phyloP scores from a whole-genome alignment of 495 filamentous ascomycete species.

The Tricharina praecox region DNA sequence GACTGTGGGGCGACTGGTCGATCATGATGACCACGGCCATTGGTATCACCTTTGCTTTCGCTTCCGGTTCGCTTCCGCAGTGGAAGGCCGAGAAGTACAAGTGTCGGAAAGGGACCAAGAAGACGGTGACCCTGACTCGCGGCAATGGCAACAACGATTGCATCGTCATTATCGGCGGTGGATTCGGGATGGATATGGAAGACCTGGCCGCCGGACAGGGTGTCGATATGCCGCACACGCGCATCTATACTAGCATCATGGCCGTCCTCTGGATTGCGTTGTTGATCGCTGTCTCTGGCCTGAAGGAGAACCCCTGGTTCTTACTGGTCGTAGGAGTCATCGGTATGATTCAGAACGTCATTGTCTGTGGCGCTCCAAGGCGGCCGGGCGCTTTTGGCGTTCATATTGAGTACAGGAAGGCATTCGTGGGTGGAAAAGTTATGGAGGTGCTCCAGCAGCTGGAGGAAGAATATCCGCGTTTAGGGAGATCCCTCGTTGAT shows the following conservation, averaged over 20 bases:
- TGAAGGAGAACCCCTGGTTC: constrained; percentile 29
- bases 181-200: constrained; percentile 33
- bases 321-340: constrained; percentile 29
- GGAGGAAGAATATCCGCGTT: constrained; percentile 24
- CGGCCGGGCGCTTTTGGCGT: constrained; percentile 26
- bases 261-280: constrained; percentile 28
- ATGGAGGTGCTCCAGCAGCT: constrained; percentile 27
- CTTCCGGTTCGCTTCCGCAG: constrained; percentile 30
- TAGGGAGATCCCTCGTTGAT: constrained; percentile 25
- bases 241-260: constrained; percentile 6
- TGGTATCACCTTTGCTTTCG: constrained; percentile 30
- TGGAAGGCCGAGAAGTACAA: constrained; percentile 39
- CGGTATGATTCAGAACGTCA: constrained; percentile 32
- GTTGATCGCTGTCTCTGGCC: constrained; percentile 27
- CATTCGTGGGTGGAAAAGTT: constrained; percentile 23
- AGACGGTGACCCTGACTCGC: constrained; percentile 28
- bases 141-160: constrained; percentile 35
- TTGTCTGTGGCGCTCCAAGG: constrained; percentile 27
- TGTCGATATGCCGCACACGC: neutral
- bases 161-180: constrained; percentile 30
- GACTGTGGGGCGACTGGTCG: constrained; percentile 31
- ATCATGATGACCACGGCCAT: constrained; percentile 31
- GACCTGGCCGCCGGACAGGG: constrained; percentile 28
- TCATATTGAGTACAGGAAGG: constrained; percentile 19
- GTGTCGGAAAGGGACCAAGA: constrained; percentile 25